Percentiles rank a stretch among this genome's conserved stretches.
phyloP scores from a whole-genome alignment of 495 filamentous ascomycete genomes.

The Neurospora sp. region DNA sequence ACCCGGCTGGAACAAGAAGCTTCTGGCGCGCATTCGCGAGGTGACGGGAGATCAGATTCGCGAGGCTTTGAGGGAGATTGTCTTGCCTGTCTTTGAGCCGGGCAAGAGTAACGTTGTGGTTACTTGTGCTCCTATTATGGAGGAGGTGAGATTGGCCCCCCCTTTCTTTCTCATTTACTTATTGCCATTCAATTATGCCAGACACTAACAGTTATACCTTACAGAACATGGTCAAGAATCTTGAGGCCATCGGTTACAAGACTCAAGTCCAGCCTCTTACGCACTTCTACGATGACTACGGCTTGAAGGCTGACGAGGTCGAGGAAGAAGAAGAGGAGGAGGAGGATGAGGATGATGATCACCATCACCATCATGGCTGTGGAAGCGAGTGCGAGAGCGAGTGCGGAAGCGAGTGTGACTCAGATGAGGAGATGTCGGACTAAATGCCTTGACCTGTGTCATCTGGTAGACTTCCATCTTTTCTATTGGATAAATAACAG shows the following conservation, averaged over 20 bases:
- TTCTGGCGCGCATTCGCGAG: slow-evolving; percentile 65
- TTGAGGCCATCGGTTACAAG: slow-evolving; percentile 66
- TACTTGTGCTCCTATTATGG: slow-evolving; percentile 78
- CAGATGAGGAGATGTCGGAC: neutral
- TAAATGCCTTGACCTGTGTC: neutral
- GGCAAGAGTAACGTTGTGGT: slow-evolving; percentile 72
- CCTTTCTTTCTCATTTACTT: neutral
- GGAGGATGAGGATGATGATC: slow-evolving; percentile 48
- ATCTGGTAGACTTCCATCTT: neutral
- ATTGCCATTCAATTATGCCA: slow-evolving; percentile 2
- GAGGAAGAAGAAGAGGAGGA: slow-evolving; percentile 58
- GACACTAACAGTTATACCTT: slow-evolving; percentile 6
- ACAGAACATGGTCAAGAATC: slow-evolving; percentile 60
- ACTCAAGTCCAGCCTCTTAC: slow-evolving; percentile 64
- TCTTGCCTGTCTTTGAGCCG: slow-evolving; percentile 70
- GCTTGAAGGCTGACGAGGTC: slow-evolving; percentile 59
- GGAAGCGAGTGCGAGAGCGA: neutral
- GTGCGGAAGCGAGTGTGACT: neutral
- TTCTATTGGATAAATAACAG: neutral
- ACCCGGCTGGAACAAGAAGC: slow-evolving; percentile 66
- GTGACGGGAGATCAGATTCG: slow-evolving; percentile 72
- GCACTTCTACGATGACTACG: slow-evolving; percentile 87
- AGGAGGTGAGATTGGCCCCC: slow-evolving; percentile 48
- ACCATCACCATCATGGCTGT: slow-evolving; percentile 4
- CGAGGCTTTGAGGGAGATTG: slow-evolving; percentile 58